Conservation (phyloP, 2,329 filamentous ascomycete species). For the Aspergillus alliaceus region DNA sequence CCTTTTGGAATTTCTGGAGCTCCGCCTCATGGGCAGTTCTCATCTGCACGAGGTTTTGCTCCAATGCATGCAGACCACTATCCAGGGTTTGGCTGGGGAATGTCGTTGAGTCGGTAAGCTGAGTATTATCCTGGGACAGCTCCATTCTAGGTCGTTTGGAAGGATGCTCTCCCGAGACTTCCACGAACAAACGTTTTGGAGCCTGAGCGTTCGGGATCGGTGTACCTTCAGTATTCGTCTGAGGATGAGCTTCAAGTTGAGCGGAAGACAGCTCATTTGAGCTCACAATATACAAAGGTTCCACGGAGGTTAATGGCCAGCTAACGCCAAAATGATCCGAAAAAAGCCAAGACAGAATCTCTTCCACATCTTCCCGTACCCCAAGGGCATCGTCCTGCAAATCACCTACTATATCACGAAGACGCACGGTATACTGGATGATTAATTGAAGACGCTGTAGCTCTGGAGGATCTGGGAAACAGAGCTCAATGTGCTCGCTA, state of each 20-base stretch:
- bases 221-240: neutral
- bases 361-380: constrained; percentile 41
- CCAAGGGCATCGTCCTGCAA: constrained; percentile 43
- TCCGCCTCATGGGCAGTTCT: constrained; percentile 32
- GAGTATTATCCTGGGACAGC: constrained; percentile 35
- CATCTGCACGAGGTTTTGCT: constrained; percentile 32
- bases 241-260: constrained; percentile 7
- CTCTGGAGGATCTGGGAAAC: constrained; percentile 39
- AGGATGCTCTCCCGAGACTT: constrained; percentile 28
- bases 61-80: constrained; percentile 27
- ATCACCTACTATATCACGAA: constrained; percentile 39
- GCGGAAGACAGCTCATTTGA: constrained; percentile 25
- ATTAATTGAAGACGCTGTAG: constrained; percentile 35
- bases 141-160: constrained; percentile 42
- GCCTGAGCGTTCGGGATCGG: constrained; percentile 3
- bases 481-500: constrained; percentile 47
- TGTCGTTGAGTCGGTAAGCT: constrained; percentile 37
- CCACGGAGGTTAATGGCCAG: constrained; percentile 41
- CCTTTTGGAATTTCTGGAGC: constrained; percentile 29
- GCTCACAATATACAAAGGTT: constrained; percentile 36
- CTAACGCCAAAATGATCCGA: constrained; percentile 35
- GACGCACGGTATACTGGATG: constrained; percentile 32
- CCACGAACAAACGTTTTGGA: constrained; percentile 35
- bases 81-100: constrained; percentile 32
- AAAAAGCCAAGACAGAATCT: constrained; percentile 35